Evolutionary conservation across 2,329 filamentous ascomycete genomes (phyloP).

Genomic region (Rhynchosporium agropyri): DNA sequence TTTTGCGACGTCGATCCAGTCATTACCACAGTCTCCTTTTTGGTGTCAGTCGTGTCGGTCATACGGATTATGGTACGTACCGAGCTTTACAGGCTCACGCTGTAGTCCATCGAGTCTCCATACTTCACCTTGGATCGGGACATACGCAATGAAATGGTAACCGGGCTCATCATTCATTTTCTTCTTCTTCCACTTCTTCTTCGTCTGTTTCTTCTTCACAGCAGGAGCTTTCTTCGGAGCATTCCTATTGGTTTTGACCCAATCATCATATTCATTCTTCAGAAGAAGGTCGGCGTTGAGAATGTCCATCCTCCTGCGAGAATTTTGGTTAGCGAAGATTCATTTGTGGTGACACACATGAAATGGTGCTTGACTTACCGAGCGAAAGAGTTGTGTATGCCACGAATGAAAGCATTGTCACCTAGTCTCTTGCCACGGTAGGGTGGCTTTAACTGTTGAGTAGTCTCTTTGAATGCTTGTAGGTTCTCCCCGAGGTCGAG

Average conservation of each 20-base stretch:
- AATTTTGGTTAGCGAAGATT: neutral
- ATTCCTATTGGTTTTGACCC: slow-evolving; percentile 42
- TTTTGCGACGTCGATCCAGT: slow-evolving; percentile 70
- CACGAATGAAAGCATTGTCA: slow-evolving; percentile 74
- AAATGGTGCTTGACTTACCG: slow-evolving; percentile 49
- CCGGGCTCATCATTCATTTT: slow-evolving; percentile 60
- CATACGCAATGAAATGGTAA: slow-evolving; percentile 89
- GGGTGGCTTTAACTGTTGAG: slow-evolving; percentile 67
- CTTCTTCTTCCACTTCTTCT: slow-evolving; percentile 43
- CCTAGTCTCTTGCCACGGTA: slow-evolving; percentile 76
- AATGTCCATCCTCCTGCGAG: slow-evolving; percentile 69
- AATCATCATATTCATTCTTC: slow-evolving; percentile 52
- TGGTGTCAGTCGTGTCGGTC: slow-evolving; percentile 12
- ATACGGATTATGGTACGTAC: slow-evolving; percentile 40
- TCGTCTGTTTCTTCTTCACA: slow-evolving; percentile 9
- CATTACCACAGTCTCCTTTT: slow-evolving; percentile 42
- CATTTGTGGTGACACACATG: slow-evolving; percentile 8
- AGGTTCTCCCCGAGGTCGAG: slow-evolving; percentile 73
- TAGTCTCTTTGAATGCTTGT: slow-evolving; percentile 71
- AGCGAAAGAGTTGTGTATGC: slow-evolving; percentile 86
- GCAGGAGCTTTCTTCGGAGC: slow-evolving; percentile 36
- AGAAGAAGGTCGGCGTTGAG: slow-evolving; percentile 70
- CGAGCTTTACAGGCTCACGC: slow-evolving; percentile 67
- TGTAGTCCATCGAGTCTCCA: slow-evolving; percentile 92
- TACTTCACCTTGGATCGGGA: slow-evolving; percentile 71